A percentile compares a stretch with the other conserved stretches of the same genome.
Conservation (phyloP, 345 rosid genomes). For the Brassica incana region DNA sequence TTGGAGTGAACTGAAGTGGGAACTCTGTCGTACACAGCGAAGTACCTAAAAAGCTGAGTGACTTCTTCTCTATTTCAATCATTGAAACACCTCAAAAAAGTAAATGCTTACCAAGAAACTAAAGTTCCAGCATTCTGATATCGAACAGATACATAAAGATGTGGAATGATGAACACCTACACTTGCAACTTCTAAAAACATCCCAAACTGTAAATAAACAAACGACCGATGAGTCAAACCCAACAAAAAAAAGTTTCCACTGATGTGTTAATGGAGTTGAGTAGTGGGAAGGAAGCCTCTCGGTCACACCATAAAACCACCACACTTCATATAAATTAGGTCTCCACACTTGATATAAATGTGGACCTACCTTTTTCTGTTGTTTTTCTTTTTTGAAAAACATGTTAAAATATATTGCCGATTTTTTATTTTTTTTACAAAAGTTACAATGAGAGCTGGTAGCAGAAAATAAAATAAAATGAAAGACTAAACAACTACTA, state of each 20-base stretch:
- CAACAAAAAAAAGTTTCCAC: not conserved
- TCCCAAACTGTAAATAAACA: not conserved
- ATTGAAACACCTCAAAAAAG: slow-evolving; percentile 34
- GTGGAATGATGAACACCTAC: not conserved
- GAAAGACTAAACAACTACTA: too few relatives aligned
- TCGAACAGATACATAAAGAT: not conserved
- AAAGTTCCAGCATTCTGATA: not conserved
- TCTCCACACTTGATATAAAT: slow-evolving; percentile 8
- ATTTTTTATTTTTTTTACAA: too few relatives aligned
- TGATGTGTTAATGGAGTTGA: slow-evolving; percentile 23
- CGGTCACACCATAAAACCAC: slow-evolving; percentile 32
- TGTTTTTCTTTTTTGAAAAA: not conserved
- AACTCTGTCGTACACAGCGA: slow-evolving; percentile 38
- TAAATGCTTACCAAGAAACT: slow-evolving; percentile 10
- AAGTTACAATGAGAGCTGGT: too few relatives aligned
- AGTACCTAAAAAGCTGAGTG: slow-evolving; percentile 26
- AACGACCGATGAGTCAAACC: not conserved
- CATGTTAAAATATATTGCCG: too few relatives aligned
- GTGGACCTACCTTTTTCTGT: slow-evolving; percentile 16
- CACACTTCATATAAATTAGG: not conserved
- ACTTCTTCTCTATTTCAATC: slow-evolving; percentile 32
- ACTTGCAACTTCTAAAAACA: not conserved
- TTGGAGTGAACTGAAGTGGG: slow-evolving; percentile 20
- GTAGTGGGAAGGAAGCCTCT: slow-evolving; percentile 37
- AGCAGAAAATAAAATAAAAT: too few relatives aligned